Evolutionary conservation across 371 early-diverging fungal species (phyloP).

Genomic region (Mortierella sp.): DNA sequence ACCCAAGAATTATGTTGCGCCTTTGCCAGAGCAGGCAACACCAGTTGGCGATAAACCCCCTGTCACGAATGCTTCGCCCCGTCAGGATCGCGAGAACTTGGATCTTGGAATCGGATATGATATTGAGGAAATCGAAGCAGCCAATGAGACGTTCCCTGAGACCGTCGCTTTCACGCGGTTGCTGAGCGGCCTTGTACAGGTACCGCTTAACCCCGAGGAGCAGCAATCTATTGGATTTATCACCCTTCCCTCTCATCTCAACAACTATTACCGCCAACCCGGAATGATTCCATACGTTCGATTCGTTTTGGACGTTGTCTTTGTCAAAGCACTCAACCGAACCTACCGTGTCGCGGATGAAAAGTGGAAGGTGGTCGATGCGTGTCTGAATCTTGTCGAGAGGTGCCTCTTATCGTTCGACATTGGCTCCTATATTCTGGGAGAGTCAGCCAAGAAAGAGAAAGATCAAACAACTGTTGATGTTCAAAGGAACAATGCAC

Average conservation of each 20-base stretch:
- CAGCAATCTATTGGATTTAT: constrained; percentile 54
- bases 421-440: constrained; percentile 56
- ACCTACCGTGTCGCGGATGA: constrained; percentile 75
- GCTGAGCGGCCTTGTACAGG: constrained; percentile 77
- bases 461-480: constrained; percentile 37
- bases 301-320: constrained; percentile 84
- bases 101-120: constrained; percentile 75
- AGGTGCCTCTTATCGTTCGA: constrained; percentile 83
- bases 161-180: constrained; percentile 84
- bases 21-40: constrained; percentile 41
- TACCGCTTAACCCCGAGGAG: constrained; percentile 59
- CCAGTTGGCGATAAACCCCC: constrained; percentile 39
- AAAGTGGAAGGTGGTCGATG: constrained; percentile 81
- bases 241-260: constrained; percentile 55
- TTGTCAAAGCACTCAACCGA: constrained; percentile 75
- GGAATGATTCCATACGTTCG: constrained; percentile 85
- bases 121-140: constrained; percentile 80
- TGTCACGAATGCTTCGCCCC: constrained; percentile 26
- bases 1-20: constrained; percentile 57
- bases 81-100: constrained; percentile 29
- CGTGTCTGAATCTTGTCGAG: constrained; percentile 82
- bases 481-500: constrained; percentile 30
- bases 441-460: constrained; percentile 17
- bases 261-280: constrained; percentile 68
- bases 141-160: constrained; percentile 81